Conservation (phyloP, 495 filamentous ascomycete species). For the Podospora conica region DNA sequence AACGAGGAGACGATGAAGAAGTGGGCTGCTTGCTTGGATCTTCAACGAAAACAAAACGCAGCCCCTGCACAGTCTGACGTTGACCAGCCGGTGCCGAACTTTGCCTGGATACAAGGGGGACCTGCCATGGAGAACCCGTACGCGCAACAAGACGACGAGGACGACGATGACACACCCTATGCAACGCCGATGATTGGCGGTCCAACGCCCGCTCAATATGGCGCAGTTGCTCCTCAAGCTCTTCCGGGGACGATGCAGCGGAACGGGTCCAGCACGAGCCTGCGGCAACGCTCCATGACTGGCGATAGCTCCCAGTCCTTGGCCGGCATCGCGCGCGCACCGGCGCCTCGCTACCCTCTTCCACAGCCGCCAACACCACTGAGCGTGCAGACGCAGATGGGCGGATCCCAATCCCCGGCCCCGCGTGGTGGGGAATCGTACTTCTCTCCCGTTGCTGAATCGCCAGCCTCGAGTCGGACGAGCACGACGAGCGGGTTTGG, state of each 20-base stretch:
- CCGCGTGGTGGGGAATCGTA: slow-evolving; percentile 64
- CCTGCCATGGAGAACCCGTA: slow-evolving; percentile 69
- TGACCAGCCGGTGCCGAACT: slow-evolving; percentile 49
- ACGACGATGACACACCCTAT: slow-evolving; percentile 55
- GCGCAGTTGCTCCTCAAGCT: slow-evolving; percentile 7
- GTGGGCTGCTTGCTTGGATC: slow-evolving; percentile 65
- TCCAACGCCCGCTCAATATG: slow-evolving; percentile 16
- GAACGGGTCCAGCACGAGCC: slow-evolving; percentile 72
- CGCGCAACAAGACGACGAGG: slow-evolving; percentile 68
- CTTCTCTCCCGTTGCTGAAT: slow-evolving; percentile 83
- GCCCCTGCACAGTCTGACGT: slow-evolving; percentile 27
- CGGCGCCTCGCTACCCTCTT: slow-evolving; percentile 64
- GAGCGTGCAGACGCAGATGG: slow-evolving; percentile 63
- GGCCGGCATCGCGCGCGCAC: slow-evolving; percentile 42
- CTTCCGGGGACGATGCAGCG: slow-evolving; percentile 53
- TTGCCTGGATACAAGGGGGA: slow-evolving; percentile 68
- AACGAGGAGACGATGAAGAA: slow-evolving; percentile 90
- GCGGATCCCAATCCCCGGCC: slow-evolving; percentile 39
- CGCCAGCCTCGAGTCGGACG: slow-evolving; percentile 74
- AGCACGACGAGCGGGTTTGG: slow-evolving; percentile 52
- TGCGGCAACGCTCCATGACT: slow-evolving; percentile 75
- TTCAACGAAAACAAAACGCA: slow-evolving; percentile 50
- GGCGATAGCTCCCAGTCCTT: slow-evolving; percentile 57
- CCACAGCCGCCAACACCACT: slow-evolving; percentile 53
- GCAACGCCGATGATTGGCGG: slow-evolving; percentile 14